Evolutionary conservation across 129 eudicot genomes (phyloP), one percentile per base, ranked within the genome.

Genomic region (Glebionis coronaria): DNA sequence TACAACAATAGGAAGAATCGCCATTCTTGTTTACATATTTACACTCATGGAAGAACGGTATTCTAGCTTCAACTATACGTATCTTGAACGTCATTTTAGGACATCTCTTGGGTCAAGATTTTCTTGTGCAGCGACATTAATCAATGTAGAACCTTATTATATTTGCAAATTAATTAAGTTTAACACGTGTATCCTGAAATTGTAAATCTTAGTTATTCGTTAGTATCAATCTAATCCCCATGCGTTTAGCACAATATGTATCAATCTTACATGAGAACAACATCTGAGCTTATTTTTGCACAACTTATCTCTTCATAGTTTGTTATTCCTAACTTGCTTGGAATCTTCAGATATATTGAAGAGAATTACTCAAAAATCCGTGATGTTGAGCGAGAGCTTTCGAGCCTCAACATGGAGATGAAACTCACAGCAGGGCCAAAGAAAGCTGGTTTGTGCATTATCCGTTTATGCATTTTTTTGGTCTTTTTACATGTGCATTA

Each of bases 391-490:
- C 73, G 85, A 50, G 98, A 93, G 82, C 85, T 93, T 52, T 56
- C 85, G 18, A 84, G 79, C 80, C 98, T 93, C 58, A 52, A 77
- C 2, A 71, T 93, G 92, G 98, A 93, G 79, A 82, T 93, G 88
- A 93, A 93, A 82, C 98, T 93, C 72, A 88, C 98, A 13, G 82
- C 98, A 65, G 98, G 98, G 45, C 96, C 98, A 57, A 93, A 93
- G 76, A 93, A 93, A 79, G 97, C 97, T 69, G 98, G 98, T 93
- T 70, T 12, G 81, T 69, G 72, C 68, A 68, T 54, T 57, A 51
- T 49, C 19, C 49, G 25, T 35, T 62, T 11, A 63, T 47, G 12
- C 15, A n/a, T 62, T 38, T 58, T 58, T 10, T 6, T 35, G 42
- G 42, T 35, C 10, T 35, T 35, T 35, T 35, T 6, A 35, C 42